A percentile compares a stretch with the other conserved stretches of the same genome.
These are phyloP conservation scores for Alloteropsis semialata DNA, from an alignment of 176 grass and related monocot genomes.

Conservation along the genomic window DNA sequence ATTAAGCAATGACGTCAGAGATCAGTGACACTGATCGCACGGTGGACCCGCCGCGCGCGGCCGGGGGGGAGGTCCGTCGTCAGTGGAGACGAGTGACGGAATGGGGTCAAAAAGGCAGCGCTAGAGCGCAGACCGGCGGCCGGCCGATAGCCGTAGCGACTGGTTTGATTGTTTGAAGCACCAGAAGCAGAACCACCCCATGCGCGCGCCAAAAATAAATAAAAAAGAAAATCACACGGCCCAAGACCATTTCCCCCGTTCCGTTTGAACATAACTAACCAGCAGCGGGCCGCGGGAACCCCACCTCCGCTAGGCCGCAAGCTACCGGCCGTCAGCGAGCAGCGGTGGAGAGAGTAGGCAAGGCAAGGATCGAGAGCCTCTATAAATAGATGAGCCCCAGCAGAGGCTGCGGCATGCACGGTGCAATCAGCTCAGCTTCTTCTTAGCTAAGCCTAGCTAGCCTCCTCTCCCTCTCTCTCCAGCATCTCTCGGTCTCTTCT, in stretches of 20 bases:
- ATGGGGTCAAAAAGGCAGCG: constrained; percentile 8
- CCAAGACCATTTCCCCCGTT: neutral
- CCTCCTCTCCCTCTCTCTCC: neutral
- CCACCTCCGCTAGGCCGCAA: neutral
- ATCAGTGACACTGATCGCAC: neutral
- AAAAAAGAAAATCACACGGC: neutral
- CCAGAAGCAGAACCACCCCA: neutral
- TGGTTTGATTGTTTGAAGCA: neutral
- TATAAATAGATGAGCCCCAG: constrained; percentile 40
- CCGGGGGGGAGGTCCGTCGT: neutral
- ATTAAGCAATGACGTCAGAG: neutral
- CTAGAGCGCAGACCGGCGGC: neutral
- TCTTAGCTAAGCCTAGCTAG: neutral
- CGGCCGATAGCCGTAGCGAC: constrained; percentile 17
- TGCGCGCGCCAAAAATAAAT: neutral
- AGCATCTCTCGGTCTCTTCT: neutral
- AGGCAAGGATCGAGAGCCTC: too few relatives aligned
- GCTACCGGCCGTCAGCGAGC: neutral
- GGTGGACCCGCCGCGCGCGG: neutral
- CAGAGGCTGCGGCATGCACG: constrained; percentile 36
- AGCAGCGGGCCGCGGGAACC: constrained; percentile 16
- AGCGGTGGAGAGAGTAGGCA: too few relatives aligned
- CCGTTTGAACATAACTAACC: constrained; percentile 14
- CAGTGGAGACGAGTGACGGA: constrained; percentile 14
- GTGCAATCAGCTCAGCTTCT: constrained; percentile 20